These are phyloP conservation scores for Pisolithus orientalis DNA, from an alignment of 768 basidiomycete genomes.

Conservation along the genomic window DNA sequence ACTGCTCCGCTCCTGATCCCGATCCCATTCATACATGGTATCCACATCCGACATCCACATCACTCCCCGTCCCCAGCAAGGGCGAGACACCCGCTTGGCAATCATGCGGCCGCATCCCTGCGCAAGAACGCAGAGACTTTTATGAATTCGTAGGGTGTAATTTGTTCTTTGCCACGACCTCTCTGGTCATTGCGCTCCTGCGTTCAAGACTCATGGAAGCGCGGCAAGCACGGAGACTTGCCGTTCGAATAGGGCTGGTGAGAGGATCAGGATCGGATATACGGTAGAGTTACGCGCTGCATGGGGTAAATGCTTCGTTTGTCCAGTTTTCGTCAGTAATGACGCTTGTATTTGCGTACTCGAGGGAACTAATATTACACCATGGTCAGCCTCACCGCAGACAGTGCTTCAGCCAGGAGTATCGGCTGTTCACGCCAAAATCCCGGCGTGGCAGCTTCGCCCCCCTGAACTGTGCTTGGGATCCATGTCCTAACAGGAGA, in stretches of 20 bases:
- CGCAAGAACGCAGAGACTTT: constrained; percentile 78
- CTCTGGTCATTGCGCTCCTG: constrained; percentile 59
- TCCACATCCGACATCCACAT: constrained; percentile 7
- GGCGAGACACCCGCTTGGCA: constrained; percentile 85
- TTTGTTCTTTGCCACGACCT: constrained; percentile 59
- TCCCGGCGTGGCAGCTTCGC: too few relatives aligned
- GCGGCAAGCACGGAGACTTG: constrained; percentile 74
- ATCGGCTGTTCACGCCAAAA: too few relatives aligned
- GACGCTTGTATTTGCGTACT: too few relatives aligned
- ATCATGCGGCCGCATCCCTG: constrained; percentile 82
- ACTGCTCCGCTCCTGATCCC: constrained; percentile 46
- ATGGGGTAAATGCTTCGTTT: background rate
- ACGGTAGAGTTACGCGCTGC: constrained; percentile 3
- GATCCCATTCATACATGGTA: constrained; percentile 12
- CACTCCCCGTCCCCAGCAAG: constrained; percentile 7
- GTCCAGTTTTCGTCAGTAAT: too few relatives aligned
- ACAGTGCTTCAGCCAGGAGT: too few relatives aligned
- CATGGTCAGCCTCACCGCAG: too few relatives aligned
- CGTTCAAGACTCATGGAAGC: constrained; percentile 64
- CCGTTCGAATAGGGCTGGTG: constrained; percentile 76
- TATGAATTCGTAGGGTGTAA: constrained; percentile 90
- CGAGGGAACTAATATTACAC: too few relatives aligned
- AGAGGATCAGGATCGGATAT: constrained; percentile 25
- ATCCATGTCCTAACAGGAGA: too few relatives aligned
- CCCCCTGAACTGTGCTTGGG: too few relatives aligned